Base-by-base conservation (phyloP, 2,329 filamentous ascomycete species). In the Verticillium longisporum region DNA sequence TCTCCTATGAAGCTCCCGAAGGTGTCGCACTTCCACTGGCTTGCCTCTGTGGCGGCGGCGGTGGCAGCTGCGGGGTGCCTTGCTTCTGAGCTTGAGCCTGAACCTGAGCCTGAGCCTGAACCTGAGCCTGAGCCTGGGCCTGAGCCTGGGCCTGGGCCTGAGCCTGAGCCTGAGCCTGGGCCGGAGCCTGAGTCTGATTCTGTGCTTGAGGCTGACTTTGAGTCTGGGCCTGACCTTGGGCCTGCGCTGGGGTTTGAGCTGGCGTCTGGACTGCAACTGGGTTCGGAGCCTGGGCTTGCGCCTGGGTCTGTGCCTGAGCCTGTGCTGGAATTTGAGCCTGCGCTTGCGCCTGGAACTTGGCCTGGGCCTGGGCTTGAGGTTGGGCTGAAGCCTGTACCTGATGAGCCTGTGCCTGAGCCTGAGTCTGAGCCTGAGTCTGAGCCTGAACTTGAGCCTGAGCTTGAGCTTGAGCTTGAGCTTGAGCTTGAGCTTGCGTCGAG, bases 1-100 rank as follows among this genome's bases (percentile, higher is more conserved):
- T 84, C 0, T 83, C 81, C 56, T 80, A 84, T 63, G 78, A 80
- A 0, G 81, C 82, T 55, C 31, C 55, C 57, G 74, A 74, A 34
- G 75, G 75, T 9, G 76, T 77, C 38, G 74, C 75, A 50, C 75
- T 78, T 45, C 73, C 73, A 53, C 76, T 78, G 14, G 73, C 65
- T 59, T 77, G 73, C 41, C 75, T 72, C 58, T 67, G 66, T 11
- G 57, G 66, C 26, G 63, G 68, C 13, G 57, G 66, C 26, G 63
- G 68, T 59, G 66, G 67, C 26, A 63, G 62, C 37, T 65, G 64
- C 33, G 60, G 55, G n/a, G 45, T 50, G 21, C 45, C 45, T 50
- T 50, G 37, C 64, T 65, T 18, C 31, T 61, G 61, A 14, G 61
- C 60, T 55, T 69, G 67, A 32, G 63, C 63, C 34, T 60, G 64